A percentile compares a stretch with the other conserved stretches of the same genome.
Evolutionary conservation across 139 green algal species (phyloP).

Genomic region (Axilococcus clingmanii): DNA sequence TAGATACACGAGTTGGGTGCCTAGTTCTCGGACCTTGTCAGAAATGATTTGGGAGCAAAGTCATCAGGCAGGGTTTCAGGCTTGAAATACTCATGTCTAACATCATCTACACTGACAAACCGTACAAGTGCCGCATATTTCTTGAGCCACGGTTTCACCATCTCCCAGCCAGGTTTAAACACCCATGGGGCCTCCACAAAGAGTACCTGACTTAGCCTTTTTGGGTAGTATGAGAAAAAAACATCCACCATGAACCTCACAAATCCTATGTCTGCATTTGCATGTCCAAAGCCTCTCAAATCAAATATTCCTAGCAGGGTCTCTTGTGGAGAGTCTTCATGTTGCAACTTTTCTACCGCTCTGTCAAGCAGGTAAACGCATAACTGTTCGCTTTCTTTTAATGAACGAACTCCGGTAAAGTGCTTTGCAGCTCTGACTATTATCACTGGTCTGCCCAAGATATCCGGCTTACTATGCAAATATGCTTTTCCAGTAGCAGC

Average conservation of each 20-base stretch:
- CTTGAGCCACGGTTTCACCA: conserved; percentile 75
- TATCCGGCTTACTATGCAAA: conserved; percentile 63
- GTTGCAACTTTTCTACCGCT: conserved; percentile 38
- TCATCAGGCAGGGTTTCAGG: conserved; percentile 42
- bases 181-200: conserved; percentile 89
- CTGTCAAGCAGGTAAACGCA: conserved; percentile 59
- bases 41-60: conserved; percentile 27
- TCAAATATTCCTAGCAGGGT: conserved; percentile 92
- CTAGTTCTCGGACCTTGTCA: neutral
- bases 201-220: conserved; percentile 79
- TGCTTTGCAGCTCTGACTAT: conserved; percentile 57
- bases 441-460: conserved; percentile 69
- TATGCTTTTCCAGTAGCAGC: conserved; percentile 74
- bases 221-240: conserved; percentile 94
- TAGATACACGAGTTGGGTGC: too few relatives aligned
- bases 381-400: conserved; percentile 57
- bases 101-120: conserved; percentile 57
- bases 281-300: conserved; percentile 61
- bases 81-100: conserved; percentile 66
- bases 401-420: conserved; percentile 39
- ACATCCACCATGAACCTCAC: conserved; percentile 84
- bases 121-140: conserved; percentile 67
- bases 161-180: conserved; percentile 79
- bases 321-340: conserved; percentile 33
- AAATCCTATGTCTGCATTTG: conserved; percentile 84